These are phyloP conservation scores for Orbilia quercus DNA, from an alignment of 2,329 filamentous ascomycete genomes.

Conservation along the genomic window DNA sequence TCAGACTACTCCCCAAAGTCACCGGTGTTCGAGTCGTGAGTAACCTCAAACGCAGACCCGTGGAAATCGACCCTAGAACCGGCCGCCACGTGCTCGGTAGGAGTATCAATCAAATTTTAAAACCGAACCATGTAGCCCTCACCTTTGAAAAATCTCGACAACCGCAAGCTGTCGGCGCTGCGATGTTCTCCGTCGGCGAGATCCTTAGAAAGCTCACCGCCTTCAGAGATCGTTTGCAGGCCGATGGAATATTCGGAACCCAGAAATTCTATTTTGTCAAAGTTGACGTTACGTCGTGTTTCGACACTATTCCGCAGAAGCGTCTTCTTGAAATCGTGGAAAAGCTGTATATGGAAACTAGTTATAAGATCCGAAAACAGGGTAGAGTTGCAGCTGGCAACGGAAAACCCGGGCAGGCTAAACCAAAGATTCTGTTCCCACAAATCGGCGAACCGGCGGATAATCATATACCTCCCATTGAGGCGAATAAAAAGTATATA, in stretches of 20 bases:
- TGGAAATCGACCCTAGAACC: slow-evolving; percentile 62
- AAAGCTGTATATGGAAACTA: slow-evolving; percentile 60
- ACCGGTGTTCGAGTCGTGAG: slow-evolving; percentile 82
- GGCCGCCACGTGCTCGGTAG: slow-evolving; percentile 66
- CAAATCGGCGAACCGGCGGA: slow-evolving; percentile 44
- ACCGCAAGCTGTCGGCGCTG: slow-evolving; percentile 76
- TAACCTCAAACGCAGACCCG: slow-evolving; percentile 78
- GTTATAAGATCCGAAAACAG: slow-evolving; percentile 74
- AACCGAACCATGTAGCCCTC: slow-evolving; percentile 79
- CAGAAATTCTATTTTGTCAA: slow-evolving; percentile 84
- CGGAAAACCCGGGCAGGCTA: slow-evolving; percentile 60
- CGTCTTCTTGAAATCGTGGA: slow-evolving; percentile 75
- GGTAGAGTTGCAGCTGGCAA: slow-evolving; percentile 67
- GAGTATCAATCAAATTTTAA: slow-evolving; percentile 77
- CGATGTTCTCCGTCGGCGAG: slow-evolving; percentile 83
- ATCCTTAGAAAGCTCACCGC: slow-evolving; percentile 77
- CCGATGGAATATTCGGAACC: slow-evolving; percentile 61
- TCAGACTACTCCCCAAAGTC: slow-evolving; percentile 85
- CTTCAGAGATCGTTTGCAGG: slow-evolving; percentile 71
- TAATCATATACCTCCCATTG: slow-evolving; percentile 60
- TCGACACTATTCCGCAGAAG: slow-evolving; percentile 91
- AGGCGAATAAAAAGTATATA: slow-evolving; percentile 59
- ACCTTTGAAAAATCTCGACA: slow-evolving; percentile 79
- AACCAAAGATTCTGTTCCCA: slow-evolving; percentile 41
- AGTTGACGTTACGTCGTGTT: slow-evolving; percentile 89